These are phyloP conservation scores for Cafeteria roenbergensis DNA, from an alignment of 108 stramenopile genomes.

Conservation along the genomic window DNA sequence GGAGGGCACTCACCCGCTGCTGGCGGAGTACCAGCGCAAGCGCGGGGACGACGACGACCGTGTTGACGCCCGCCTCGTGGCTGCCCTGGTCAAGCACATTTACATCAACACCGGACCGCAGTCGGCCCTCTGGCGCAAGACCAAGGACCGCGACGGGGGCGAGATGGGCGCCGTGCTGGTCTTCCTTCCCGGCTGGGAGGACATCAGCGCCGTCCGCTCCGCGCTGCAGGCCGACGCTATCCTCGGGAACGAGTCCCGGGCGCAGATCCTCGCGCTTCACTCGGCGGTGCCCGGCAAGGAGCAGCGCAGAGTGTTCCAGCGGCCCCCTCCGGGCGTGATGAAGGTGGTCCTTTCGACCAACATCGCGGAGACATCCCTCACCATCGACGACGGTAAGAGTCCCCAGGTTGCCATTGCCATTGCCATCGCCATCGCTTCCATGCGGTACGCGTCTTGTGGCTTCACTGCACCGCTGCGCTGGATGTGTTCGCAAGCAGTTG, in stretches of 20 bases:
- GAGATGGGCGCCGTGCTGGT: conserved; percentile 60
- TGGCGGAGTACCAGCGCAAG: conserved; percentile 4
- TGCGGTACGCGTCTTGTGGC: too few relatives aligned
- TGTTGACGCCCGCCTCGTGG: conserved; percentile 9
- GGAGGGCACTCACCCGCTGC: too few relatives aligned
- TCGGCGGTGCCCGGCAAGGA: conserved; percentile 27
- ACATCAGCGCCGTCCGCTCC: conserved; percentile 66
- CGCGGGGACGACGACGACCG: conserved; percentile 5
- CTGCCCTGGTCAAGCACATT: conserved; percentile 12
- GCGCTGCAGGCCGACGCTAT: conserved; percentile 30
- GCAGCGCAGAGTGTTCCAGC: conserved; percentile 30
- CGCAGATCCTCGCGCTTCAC: conserved; percentile 37
- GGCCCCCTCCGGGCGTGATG: conserved; percentile 31
- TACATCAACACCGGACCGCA: neutral
- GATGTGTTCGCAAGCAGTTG: neutral
- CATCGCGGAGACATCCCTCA: conserved; percentile 83
- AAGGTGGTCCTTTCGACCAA: conserved; percentile 74
- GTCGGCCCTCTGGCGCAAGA: conserved; percentile 3
- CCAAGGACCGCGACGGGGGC: neutral
- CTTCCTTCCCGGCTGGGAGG: conserved; percentile 77
- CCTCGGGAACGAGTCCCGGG: neutral
- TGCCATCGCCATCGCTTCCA: conserved; percentile 17
- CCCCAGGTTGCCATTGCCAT: too few relatives aligned
- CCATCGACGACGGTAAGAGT: conserved; percentile 90
- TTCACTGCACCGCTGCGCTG: neutral